phyloP scores from a whole-genome alignment of 1,284 basidiomycete species.

The Ustilago tritici region DNA sequence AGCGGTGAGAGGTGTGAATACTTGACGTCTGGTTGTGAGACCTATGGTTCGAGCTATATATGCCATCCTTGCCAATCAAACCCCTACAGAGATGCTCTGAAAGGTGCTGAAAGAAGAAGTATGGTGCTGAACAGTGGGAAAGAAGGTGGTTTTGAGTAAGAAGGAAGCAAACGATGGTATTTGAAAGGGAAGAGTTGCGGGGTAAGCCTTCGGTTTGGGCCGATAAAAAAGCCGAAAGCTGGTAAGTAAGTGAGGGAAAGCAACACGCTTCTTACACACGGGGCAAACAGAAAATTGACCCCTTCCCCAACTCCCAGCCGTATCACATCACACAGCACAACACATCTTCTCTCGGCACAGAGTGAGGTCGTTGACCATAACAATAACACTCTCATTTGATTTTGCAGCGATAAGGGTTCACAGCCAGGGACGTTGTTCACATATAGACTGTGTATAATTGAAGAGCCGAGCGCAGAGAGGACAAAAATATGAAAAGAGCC shows the following conservation, averaged over 20 bases:
- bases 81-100: too few species aligned
- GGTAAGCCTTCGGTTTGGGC: background rate
- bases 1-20: background rate
- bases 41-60: background rate
- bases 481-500: conserved; percentile 1
- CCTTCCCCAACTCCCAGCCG: background rate
- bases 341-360: too few species aligned
- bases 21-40: background rate
- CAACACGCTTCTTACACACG: background rate
- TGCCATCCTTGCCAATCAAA: background rate
- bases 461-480: background rate
- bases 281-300: background rate
- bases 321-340: background rate
- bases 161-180: background rate
- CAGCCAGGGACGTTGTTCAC: conserved; percentile 1
- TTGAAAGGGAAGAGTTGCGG: background rate
- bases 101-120: too few species aligned
- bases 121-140: background rate
- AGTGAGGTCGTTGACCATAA: too few species aligned
- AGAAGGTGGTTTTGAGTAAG: background rate
- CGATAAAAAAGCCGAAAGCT: conserved; percentile 4
- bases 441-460: conserved; percentile 25
- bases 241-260: background rate
- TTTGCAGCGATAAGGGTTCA: too few species aligned
- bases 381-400: too few species aligned